phyloP scores from a whole-genome alignment of 495 filamentous ascomycete genomes.

The Cryomyces minteri region DNA sequence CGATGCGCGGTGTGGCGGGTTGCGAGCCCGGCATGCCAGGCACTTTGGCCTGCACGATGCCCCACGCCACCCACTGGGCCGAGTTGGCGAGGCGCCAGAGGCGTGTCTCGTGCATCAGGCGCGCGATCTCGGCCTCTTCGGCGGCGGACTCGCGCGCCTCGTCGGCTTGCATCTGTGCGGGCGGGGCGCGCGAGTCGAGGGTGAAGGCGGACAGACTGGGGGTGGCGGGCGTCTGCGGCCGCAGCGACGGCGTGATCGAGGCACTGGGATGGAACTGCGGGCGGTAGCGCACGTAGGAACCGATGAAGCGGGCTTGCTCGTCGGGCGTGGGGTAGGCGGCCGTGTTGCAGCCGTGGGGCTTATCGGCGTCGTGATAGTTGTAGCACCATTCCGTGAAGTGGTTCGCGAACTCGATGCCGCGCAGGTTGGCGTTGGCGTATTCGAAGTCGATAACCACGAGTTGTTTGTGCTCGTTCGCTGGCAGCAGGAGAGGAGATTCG shows the following conservation, averaged over 20 bases:
- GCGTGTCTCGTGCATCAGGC: constrained; percentile 54
- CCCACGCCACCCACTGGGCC: constrained; percentile 91
- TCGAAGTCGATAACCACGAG: constrained; percentile 97
- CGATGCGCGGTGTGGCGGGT: neutral
- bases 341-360: constrained; percentile 48
- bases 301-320: constrained; percentile 70
- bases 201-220: constrained; percentile 32
- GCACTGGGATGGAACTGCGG: constrained; percentile 32
- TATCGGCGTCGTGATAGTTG: constrained; percentile 65
- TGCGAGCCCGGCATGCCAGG: constrained; percentile 29
- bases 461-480: constrained; percentile 83
- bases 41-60: constrained; percentile 82
- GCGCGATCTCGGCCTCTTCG: constrained; percentile 40
- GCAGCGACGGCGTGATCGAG: constrained; percentile 34
- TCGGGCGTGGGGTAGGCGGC: constrained; percentile 54
- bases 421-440: constrained; percentile 79
- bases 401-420: constrained; percentile 88
- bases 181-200: constrained; percentile 48
- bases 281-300: constrained; percentile 68
- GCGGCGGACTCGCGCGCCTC: constrained; percentile 32
- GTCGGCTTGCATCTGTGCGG: constrained; percentile 30
- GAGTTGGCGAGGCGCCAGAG: constrained; percentile 77
- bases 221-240: constrained; percentile 19
- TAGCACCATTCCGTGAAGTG: constrained; percentile 98
- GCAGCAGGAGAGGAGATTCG: constrained; percentile 74